phyloP scores from a whole-genome alignment of 257 asterid genomes.

The Apocynum venetum region DNA sequence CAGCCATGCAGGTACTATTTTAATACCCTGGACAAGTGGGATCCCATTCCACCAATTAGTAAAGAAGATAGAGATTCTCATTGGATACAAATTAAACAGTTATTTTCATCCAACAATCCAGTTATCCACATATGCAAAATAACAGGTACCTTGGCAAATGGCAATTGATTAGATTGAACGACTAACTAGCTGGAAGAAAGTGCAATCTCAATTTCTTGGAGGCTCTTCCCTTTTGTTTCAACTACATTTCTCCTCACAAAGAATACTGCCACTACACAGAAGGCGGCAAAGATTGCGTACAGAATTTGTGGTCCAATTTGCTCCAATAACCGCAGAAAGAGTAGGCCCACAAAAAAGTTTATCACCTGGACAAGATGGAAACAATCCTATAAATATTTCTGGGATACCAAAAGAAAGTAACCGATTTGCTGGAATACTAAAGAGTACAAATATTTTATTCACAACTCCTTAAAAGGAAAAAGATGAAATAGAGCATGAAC shows the following conservation, averaged over 20 bases:
- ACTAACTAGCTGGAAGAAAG: constrained; percentile 47
- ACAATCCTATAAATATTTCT: neutral
- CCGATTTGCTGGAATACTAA: neutral
- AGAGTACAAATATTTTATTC: neutral
- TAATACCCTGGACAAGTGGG: neutral
- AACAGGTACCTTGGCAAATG: constrained; percentile 19
- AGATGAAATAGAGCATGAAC: neutral
- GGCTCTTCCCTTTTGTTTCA: constrained; percentile 86
- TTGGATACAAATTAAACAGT: neutral
- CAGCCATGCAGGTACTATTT: neutral
- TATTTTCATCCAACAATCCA: neutral
- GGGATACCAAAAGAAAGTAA: neutral
- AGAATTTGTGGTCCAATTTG: constrained; percentile 65
- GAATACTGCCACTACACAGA: constrained; percentile 50
- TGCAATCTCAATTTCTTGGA: constrained; percentile 83
- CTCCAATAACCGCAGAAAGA: constrained; percentile 74
- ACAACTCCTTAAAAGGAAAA: neutral
- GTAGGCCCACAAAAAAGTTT: constrained; percentile 70
- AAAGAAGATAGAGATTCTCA: neutral
- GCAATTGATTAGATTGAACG: constrained; percentile 4
- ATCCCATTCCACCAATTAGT: neutral
- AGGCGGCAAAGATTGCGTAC: constrained; percentile 51
- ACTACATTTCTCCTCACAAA: constrained; percentile 62
- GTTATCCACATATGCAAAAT: neutral
- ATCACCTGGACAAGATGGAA: constrained; percentile 46